Base-by-base conservation (phyloP, 2,329 filamentous ascomycete genomes). In the Zymoseptoria brevis region DNA sequence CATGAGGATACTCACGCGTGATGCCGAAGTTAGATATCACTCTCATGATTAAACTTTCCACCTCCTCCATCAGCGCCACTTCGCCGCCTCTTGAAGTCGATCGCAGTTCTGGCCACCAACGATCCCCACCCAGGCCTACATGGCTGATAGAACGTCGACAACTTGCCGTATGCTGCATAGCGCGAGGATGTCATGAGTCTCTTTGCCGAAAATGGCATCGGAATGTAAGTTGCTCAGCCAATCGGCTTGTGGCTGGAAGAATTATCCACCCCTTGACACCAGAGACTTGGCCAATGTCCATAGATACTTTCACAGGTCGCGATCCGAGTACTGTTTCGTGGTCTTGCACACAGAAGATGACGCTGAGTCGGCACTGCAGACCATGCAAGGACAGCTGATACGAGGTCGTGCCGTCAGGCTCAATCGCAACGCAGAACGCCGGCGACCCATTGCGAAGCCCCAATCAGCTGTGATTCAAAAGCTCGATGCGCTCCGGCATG, bases 281-380 rank as follows among this genome's bases (percentile, higher is more conserved):
- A 78, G 81, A 64, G 81, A 82, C 53, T 82, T 89, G 63, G 84
- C 87, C 70, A 86, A 86, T 90, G 66, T 85, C 85, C 0, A 79
- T 87, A 56, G 86, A 90, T 67, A 81, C 85, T 1, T 83, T 87
- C 71, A 87, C 82, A 29, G 83, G 81, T 49, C 79, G 86, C 51
- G 90, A 89, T 70, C 86, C 86, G 0, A 87, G 85, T 89, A 89
- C 74, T 90, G 87, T 75, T 90, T 90, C 66, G 82, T 89, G 52
- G 87, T 90, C 67, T 82, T 90, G 59, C 72, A 73, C 52, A 79
- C 77, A 53, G 78, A 78, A 52, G 81, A 82, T 26, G 76, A 83
- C 29, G 86, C 86, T 2, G 77, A 82, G 4, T 71, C 72, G 1
- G 84, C 83, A 1, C 83, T 89, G 70, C 68, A 72, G n/a, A 75